A percentile compares a stretch with the other conserved stretches of the same genome.
Conservation (phyloP, 345 rosid species). For the Eucalyptus microcorys region DNA sequence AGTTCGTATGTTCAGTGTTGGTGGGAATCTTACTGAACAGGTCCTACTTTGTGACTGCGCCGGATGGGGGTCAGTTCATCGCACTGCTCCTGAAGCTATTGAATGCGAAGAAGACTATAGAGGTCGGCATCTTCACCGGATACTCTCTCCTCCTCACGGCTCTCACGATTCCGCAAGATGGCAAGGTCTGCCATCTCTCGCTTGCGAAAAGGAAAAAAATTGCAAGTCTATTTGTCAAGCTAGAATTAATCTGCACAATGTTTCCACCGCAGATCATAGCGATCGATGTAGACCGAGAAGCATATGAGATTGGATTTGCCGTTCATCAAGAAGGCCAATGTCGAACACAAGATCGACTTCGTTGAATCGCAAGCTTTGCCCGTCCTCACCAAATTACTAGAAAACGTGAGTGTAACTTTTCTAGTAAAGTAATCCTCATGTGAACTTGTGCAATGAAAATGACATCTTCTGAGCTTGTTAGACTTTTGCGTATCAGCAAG, state of each 20-base stretch:
- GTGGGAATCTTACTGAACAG: background rate
- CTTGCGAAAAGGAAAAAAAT: background rate
- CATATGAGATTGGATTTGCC: slow-evolving; percentile 35
- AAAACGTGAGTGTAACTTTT: background rate
- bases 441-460: background rate
- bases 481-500: background rate
- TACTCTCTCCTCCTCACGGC: slow-evolving; percentile 80
- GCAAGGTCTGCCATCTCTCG: slow-evolving; percentile 7
- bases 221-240: background rate
- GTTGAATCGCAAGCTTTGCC: background rate
- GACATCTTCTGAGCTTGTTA: background rate
- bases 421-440: background rate
- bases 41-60: slow-evolving; percentile 16
- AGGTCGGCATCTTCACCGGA: slow-evolving; percentile 68
- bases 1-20: background rate
- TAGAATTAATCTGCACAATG: background rate
- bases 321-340: slow-evolving; percentile 29
- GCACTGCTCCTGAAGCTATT: slow-evolving; percentile 38
- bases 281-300: slow-evolving; percentile 19
- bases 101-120: slow-evolving; percentile 50
- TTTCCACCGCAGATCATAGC: background rate
- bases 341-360: slow-evolving; percentile 31
- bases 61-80: slow-evolving; percentile 63
- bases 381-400: background rate
- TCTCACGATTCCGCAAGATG: slow-evolving; percentile 55